These are phyloP conservation scores for Aquilaria sinensis DNA, from an alignment of 345 rosid genomes.

Conservation along the genomic window DNA sequence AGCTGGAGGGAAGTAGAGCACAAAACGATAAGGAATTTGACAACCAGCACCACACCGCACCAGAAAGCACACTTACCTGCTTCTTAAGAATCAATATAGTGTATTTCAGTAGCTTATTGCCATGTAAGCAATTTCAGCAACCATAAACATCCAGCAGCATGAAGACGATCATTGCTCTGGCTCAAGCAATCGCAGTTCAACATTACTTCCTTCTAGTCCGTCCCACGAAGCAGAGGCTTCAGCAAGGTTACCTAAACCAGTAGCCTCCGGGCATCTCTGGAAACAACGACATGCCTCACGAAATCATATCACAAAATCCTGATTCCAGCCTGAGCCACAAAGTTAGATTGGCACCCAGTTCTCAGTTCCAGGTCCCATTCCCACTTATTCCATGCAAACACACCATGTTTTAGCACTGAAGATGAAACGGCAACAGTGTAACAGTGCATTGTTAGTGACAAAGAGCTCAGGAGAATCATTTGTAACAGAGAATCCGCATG, in stretches of 20 bases:
- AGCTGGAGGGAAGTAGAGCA: too few species aligned
- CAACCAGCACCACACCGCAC: too few species aligned
- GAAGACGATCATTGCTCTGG: constrained; percentile 15
- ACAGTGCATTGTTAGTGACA: constrained; percentile 30
- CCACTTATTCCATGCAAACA: constrained; percentile 27
- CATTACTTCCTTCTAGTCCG: constrained; percentile 16
- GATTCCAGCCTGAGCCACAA: constrained; percentile 24
- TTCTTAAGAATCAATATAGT: not conserved
- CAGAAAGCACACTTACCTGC: not conserved
- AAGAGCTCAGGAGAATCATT: constrained; percentile 55
- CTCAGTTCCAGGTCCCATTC: constrained; percentile 24
- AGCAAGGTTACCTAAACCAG: constrained; percentile 10
- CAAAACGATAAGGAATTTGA: too few species aligned
- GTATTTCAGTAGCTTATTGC: not conserved
- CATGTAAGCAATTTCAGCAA: not conserved
- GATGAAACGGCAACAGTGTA: constrained; percentile 19
- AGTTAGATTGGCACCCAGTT: constrained; percentile 16
- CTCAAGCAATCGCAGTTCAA: constrained; percentile 13
- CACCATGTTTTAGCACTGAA: constrained; percentile 19
- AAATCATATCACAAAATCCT: constrained; percentile 26
- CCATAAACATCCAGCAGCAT: constrained; percentile 8
- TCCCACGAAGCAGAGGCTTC: constrained; percentile 8
- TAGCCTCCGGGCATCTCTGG: constrained; percentile 18
- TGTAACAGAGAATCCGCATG: constrained; percentile 79
- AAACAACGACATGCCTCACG: constrained; percentile 7